Evolutionary conservation across 2,329 filamentous ascomycete genomes (phyloP), one percentile per base, ranked within the genome.

Genomic region (Lasiodiplodia hormozganensis): DNA sequence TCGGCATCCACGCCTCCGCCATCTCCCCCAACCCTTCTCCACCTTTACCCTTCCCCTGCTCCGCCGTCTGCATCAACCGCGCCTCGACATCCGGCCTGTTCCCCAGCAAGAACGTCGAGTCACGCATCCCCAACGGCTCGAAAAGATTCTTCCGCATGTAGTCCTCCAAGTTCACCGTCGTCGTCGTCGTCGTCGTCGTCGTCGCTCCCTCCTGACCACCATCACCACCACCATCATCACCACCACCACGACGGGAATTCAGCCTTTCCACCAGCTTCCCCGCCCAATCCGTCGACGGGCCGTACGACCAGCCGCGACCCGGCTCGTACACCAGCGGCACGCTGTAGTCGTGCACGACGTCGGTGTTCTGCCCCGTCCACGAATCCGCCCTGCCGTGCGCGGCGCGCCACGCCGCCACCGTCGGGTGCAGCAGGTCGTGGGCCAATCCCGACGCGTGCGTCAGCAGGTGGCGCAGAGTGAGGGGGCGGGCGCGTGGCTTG

Each of bases 251-350:
- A 64, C 76, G 71, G 7, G 78, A 78, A 0, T 80, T 82, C 4
- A 83, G 54, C 4, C 73, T 74, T 72, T 85, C 82, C 4, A 87
- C 74, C 0, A 82, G 75, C 5, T 81, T 69, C 3, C 83, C 84
- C 0, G 82, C 84, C 79, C 83, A 87, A 76, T 87, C 85, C 52
- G 82, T 68, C 0, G 76, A 75, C 3, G 78, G 72, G 4, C 85
- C 84, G 69, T 87, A 88, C 36, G 75, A 76, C 85, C 85, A 88
- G 7, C 80, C 79, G 3, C 80, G 76, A 0, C 85, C 86, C 2
- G 74, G 74, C 57, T 76, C 75, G 58, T 72, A 75, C 0, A 73
- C 34, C 2, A 79, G 71, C 0, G 76, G 76, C 18, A 4, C 31
- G 10, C 72, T 74, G 73, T 79, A 84, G 70, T 80, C 80, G 38